Evolutionary conservation across 1,284 basidiomycete species (phyloP).

Genomic region (Xanthoconium separans): DNA sequence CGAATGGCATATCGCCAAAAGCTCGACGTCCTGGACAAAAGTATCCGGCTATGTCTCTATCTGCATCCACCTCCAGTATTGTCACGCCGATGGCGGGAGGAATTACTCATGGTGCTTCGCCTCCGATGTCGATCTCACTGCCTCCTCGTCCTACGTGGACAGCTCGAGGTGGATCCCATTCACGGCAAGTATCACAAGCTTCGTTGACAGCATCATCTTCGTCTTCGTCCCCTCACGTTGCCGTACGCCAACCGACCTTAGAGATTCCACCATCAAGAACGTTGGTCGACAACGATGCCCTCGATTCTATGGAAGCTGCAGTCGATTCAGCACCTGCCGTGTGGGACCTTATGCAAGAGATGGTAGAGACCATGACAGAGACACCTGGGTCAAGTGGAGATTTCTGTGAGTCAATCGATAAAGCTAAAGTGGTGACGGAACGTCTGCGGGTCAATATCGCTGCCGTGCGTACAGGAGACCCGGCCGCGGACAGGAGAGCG

Average conservation of each 20-base stretch:
- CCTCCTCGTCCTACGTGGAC: constrained; percentile 14
- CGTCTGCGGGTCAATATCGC: constrained; percentile 54
- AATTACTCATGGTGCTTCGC: constrained; percentile 6
- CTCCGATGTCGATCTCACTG: constrained; percentile 17
- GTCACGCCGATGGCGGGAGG: constrained; percentile 9
- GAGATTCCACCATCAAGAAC: constrained; percentile 52
- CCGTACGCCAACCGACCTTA: constrained; percentile 37
- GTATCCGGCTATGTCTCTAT: constrained; percentile 29
- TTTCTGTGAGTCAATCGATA: constrained; percentile 49
- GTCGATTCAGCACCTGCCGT: constrained; percentile 69
- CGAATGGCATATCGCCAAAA: constrained; percentile 40
- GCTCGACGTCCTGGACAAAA: constrained; percentile 51
- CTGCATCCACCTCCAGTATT: constrained; percentile 23
- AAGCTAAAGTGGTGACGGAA: constrained; percentile 57
- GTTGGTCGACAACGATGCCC: constrained; percentile 65
- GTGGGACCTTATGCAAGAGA: constrained; percentile 69
- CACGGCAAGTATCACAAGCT: constrained; percentile 56
- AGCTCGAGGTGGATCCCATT: constrained; percentile 39
- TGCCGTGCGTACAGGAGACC: constrained; percentile 49
- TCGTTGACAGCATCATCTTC: constrained; percentile 49
- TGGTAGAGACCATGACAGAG: constrained; percentile 43
- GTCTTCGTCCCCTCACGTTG: constrained; percentile 39
- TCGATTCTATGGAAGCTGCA: constrained; percentile 66
- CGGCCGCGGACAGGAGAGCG: constrained; percentile 49
- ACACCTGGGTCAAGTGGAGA: constrained; percentile 41